A percentile compares a stretch with the other conserved stretches of the same genome.
Conservation (phyloP, 805 yeast species). For the Yarrowia yakushimensis region DNA sequence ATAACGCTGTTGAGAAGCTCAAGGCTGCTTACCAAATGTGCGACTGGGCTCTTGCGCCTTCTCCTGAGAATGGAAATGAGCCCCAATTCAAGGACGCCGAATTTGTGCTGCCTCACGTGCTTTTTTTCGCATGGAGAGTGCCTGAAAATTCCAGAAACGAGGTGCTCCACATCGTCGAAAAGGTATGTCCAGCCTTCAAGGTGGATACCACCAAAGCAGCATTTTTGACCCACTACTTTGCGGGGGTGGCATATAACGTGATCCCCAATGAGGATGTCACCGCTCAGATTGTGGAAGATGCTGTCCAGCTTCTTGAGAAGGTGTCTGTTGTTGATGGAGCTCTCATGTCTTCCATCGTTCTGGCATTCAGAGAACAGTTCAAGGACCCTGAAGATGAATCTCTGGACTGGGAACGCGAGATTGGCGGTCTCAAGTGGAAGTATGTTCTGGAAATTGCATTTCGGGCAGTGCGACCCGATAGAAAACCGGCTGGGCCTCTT, state of each 20-base stretch:
- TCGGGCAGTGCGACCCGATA: neutral
- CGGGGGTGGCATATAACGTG: neutral
- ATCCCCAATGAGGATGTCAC: neutral
- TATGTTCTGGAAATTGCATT: neutral
- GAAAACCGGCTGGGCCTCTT: neutral
- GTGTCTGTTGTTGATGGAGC: neutral
- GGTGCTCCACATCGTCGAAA: neutral
- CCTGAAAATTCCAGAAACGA: neutral
- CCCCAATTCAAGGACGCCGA: constrained; percentile 13
- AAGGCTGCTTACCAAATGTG: constrained; percentile 11
- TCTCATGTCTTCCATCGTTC: neutral
- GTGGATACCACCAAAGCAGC: neutral
- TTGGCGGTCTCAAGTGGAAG: constrained; percentile 2
- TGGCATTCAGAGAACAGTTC: neutral
- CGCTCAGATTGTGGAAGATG: neutral
- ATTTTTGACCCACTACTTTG: constrained; percentile 4
- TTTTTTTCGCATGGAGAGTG: constrained; percentile 16
- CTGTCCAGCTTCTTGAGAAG: neutral
- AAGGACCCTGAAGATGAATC: neutral
- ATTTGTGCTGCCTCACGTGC: neutral
- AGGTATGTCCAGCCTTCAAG: constrained; percentile 7
- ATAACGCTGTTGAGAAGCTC: neutral
- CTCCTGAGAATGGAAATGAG: constrained; percentile 8
- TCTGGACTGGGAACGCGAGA: neutral
- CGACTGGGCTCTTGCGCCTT: constrained; percentile 20